Base-by-base conservation (phyloP, 176 grass and related monocot genomes). In the Carex kokanica region DNA sequence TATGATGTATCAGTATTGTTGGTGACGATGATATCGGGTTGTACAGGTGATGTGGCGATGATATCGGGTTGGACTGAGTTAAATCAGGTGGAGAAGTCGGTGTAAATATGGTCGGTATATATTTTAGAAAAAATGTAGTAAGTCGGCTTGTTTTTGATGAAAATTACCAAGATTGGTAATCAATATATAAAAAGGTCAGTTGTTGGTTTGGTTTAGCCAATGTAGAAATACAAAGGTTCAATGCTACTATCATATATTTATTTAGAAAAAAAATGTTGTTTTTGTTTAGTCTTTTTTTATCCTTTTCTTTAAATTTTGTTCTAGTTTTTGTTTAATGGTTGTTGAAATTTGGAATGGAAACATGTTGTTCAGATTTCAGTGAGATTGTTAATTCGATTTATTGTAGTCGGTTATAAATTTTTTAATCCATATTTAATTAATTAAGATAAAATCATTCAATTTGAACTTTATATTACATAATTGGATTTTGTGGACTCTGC, bases 41-140 rank as follows among this genome's bases (percentile, higher is more conserved):
- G 6, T 70, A 23, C n/a, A 38, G 15, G 45, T 69, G 86, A 27
- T 1, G 87, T 72, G 91, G 93, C 93, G 52, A 90, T 92, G 93
- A 90, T 75, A 92, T 80, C 79, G 81, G 86, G 90, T 70, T 73
- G 73, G 49, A 78, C 57, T 2, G 66, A 85, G 69, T 60, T 2
- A 41, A 32, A 60, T 60, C 21, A 80, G 23, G 29, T 23, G 18
- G 69, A n/a, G 77, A 80, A 62, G 38, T 78, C 13, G 23, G 10
- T 82, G 60, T 68, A 82, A 32, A 82, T 67, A 18, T 31, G 61
- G 21, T 53, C 27, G 12, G 60, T 51, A 82, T 82, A 24, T 31
- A 55, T 31, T 74, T 63, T 70, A 41, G 17, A 71, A 45, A 64
- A 81, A 63, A 80, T 40, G 49, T 64, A 79, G 60, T 41, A 64